Conservation (phyloP, 2,329 filamentous ascomycete genomes). For the Trichoderma sp. region DNA sequence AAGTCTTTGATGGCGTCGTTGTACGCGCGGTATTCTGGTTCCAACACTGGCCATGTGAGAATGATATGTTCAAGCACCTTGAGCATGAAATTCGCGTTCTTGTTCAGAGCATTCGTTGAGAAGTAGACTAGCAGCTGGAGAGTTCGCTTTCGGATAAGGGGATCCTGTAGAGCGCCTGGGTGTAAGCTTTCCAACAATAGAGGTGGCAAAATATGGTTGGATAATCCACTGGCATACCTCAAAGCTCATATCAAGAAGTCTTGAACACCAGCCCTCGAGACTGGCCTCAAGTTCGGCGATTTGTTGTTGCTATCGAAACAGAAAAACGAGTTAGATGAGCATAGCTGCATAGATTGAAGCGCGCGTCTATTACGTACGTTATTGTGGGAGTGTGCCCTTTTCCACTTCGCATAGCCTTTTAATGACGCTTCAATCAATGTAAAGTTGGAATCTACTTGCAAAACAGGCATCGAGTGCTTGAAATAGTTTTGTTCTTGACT, state of each 20-base stretch:
- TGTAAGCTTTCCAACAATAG: neutral
- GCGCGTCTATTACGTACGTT: conserved; percentile 36
- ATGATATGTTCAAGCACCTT: conserved; percentile 91
- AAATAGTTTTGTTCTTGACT: conserved; percentile 61
- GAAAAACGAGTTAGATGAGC: conserved; percentile 32
- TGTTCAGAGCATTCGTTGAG: conserved; percentile 78
- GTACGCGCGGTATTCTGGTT: conserved; percentile 72
- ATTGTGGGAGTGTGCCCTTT: conserved; percentile 40
- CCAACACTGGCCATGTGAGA: conserved; percentile 75
- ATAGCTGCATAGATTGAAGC: neutral
- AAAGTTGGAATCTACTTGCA: conserved; percentile 86
- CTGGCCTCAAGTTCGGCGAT: conserved; percentile 62
- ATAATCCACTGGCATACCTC: conserved; percentile 50
- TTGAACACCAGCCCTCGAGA: conserved; percentile 73
- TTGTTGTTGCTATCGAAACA: conserved; percentile 54
- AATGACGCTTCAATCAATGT: conserved; percentile 86
- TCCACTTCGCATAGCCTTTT: conserved; percentile 87
- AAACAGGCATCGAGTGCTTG: conserved; percentile 71
- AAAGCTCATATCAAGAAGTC: conserved; percentile 70
- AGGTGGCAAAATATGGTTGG: neutral
- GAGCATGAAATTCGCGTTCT: conserved; percentile 79
- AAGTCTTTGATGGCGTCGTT: conserved; percentile 90
- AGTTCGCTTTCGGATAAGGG: conserved; percentile 78
- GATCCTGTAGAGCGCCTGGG: conserved; percentile 59
- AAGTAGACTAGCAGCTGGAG: conserved; percentile 84